Conservation (phyloP, 1,139 yeast species). For the Saccharomyces hybrid region DNA sequence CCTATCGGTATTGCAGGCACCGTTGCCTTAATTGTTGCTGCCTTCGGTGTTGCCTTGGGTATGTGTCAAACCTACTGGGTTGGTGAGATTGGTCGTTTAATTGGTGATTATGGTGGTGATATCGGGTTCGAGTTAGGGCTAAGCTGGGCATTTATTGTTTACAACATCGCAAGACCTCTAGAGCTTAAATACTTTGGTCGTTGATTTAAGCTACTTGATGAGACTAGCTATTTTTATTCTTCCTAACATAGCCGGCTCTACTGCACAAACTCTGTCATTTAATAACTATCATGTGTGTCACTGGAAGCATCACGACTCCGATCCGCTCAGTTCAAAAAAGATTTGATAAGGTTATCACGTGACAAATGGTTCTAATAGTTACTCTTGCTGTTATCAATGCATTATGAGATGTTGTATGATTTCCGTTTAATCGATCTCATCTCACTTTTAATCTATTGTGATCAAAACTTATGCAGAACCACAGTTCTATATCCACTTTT, state of each 20-base stretch:
- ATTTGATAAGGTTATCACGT: background rate
- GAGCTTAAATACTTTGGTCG: constrained; percentile 54
- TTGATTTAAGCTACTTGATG: constrained; percentile 35
- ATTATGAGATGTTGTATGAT: background rate
- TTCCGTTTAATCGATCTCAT: background rate
- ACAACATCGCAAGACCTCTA: constrained; percentile 53
- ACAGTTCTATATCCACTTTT: background rate
- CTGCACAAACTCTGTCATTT: background rate
- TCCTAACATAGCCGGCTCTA: background rate
- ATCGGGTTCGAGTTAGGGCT: constrained; percentile 77
- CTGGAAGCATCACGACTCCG: background rate
- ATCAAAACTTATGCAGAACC: background rate
- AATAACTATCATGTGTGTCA: background rate
- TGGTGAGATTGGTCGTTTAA: constrained; percentile 56
- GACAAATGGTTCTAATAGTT: background rate
- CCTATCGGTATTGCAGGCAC: constrained; percentile 76
- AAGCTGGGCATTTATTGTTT: constrained; percentile 61
- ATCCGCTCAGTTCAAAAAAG: background rate
- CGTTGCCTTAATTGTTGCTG: constrained; percentile 74
- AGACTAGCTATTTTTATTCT: background rate
- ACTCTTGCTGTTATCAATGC: background rate
- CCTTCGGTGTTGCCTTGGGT: constrained; percentile 77
- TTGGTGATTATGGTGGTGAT: constrained; percentile 74
- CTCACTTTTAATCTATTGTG: background rate
- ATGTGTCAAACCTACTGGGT: constrained; percentile 80